These are phyloP conservation scores for Populus davidiana DNA, from an alignment of 345 rosid species.

Conservation along the genomic window DNA sequence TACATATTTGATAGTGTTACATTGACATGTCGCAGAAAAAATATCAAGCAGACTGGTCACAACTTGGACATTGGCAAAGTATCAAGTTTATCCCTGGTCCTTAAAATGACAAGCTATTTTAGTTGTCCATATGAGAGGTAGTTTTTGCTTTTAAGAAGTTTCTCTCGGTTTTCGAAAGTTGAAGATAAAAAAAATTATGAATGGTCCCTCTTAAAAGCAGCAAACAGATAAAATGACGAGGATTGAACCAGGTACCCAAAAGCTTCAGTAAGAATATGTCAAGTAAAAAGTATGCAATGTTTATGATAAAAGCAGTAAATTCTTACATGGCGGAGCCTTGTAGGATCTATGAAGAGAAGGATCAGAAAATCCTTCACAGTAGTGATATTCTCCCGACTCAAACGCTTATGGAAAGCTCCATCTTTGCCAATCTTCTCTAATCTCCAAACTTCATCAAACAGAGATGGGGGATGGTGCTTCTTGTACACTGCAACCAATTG, in stretches of 20 bases:
- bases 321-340: constrained; percentile 75
- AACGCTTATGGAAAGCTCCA: constrained; percentile 93
- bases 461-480: constrained; percentile 93
- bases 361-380: constrained; percentile 85
- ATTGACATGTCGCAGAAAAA: not conserved
- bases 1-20: not conserved
- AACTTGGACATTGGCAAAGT: not conserved
- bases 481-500: constrained; percentile 67
- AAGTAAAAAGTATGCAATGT: not conserved
- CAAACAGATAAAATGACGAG: not conserved
- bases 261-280: not conserved
- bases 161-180: not conserved
- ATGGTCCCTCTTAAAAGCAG: not conserved
- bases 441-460: constrained; percentile 90
- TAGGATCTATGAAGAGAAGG: constrained; percentile 55
- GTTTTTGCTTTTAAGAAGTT: not conserved
- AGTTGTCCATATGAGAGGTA: not conserved
- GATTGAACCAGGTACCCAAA: not conserved
- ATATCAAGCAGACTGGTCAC: not conserved
- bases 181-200: not conserved
- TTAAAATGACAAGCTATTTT: not conserved
- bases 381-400: constrained; percentile 59
- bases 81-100: not conserved
- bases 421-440: constrained; percentile 97
- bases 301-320: constrained; percentile 9